A percentile compares a stretch with the other conserved stretches of the same genome.
These are phyloP conservation scores for Phytophthora hybrid DNA, from an alignment of 352 stramenopile genomes.

Conservation along the genomic window DNA sequence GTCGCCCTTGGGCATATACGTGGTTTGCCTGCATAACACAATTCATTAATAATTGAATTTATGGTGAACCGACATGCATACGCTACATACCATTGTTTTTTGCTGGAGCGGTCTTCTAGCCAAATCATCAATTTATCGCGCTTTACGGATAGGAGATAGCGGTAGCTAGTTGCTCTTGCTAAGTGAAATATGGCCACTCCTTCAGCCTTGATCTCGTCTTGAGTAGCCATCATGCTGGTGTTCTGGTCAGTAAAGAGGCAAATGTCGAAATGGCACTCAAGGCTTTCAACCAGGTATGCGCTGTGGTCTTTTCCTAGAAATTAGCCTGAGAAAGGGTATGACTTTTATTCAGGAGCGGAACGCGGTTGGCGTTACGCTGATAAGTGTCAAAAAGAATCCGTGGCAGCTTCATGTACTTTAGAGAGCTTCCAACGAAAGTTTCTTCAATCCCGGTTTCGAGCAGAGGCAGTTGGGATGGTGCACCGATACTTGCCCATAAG, in stretches of 20 bases:
- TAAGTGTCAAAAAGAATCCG: too few species aligned
- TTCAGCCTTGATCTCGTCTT: background rate
- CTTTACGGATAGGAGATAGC: background rate
- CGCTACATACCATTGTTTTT: background rate
- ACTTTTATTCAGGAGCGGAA: too few species aligned
- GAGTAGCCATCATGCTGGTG: background rate
- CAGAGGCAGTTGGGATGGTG: background rate
- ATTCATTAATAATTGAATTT: background rate
- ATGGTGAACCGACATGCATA: too few species aligned
- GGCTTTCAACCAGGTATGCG: too few species aligned
- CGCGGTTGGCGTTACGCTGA: too few species aligned
- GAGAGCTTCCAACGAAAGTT: too few species aligned
- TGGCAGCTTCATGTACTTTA: too few species aligned
- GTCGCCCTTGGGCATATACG: background rate
- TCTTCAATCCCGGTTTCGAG: too few species aligned
- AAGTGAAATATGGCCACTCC: background rate
- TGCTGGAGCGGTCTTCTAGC: background rate
- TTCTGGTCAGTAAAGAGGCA: too few species aligned
- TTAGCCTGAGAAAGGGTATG: too few species aligned
- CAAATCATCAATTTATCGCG: background rate
- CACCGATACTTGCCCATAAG: background rate
- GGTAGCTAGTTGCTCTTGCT: background rate
- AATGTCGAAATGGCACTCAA: too few species aligned
- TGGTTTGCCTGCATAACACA: background rate
- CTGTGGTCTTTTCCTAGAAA: too few species aligned